phyloP scores from a whole-genome alignment of 2,329 filamentous ascomycete genomes.

The Exophiala xenobiotica region DNA sequence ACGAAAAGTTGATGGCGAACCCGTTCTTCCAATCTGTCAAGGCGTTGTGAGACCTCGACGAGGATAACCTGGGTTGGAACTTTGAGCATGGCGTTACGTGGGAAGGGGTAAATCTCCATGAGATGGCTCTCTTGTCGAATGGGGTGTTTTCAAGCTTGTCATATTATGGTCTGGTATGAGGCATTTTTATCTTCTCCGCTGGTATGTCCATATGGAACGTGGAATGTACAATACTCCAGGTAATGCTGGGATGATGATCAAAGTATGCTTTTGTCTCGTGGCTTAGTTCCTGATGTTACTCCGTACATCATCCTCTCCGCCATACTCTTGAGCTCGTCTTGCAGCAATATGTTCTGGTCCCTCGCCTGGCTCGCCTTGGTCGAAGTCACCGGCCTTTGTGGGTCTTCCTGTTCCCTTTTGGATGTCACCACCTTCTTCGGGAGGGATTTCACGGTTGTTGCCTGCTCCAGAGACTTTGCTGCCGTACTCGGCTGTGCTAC shows the following conservation, averaged over 20 bases:
- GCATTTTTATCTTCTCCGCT: background rate
- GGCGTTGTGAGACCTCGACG: constrained; percentile 37
- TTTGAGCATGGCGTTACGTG: constrained; percentile 15
- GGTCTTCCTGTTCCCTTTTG: constrained; percentile 33
- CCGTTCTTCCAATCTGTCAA: constrained; percentile 52
- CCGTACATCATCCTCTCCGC: constrained; percentile 27
- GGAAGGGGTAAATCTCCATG: background rate
- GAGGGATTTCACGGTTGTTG: constrained; percentile 41
- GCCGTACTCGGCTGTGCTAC: constrained; percentile 40
- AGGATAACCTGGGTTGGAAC: background rate
- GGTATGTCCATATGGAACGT: background rate
- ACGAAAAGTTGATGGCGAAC: constrained; percentile 63
- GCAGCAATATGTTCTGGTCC: constrained; percentile 27
- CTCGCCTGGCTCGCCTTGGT: constrained; percentile 29
- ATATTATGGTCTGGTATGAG: background rate
- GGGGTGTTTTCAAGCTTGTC: background rate
- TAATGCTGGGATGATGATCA: background rate
- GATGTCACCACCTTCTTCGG: constrained; percentile 42
- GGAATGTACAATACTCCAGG: constrained; percentile 6
- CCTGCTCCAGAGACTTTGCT: constrained; percentile 37
- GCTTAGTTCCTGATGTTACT: constrained; percentile 19
- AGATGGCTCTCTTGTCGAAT: background rate
- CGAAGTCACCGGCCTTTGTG: constrained; percentile 39
- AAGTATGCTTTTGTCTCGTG: background rate
- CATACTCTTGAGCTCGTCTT: constrained; percentile 12